Evolutionary conservation across 306 rosid genomes (phyloP), one percentile per base, ranked within the genome.

Genomic region (Inga oerstediana): DNA sequence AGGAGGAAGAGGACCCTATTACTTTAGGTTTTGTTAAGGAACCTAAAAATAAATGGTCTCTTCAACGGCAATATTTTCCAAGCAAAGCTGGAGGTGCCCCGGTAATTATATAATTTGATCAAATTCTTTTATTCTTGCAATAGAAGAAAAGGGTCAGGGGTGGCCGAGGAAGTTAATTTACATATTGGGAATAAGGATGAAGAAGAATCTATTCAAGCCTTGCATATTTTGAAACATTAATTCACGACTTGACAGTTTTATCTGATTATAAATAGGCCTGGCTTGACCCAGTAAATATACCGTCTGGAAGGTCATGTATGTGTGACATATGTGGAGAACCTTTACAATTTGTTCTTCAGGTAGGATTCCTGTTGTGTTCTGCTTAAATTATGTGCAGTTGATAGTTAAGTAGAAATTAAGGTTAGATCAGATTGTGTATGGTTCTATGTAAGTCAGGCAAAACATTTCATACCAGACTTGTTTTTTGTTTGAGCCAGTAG

Each of bases 341-440:
- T 79, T 86, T 92, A 77, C 92, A 87, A 37, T 93, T 92, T 77
- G 65, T 93, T 85, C 95, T 95, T 78, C 98, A 95, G 98, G 98
- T 93, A 86, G 8, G 2, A 44, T 72, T 72, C 58, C 30, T 4
- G 32, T 44, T 4, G 4, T 8, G 14, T 81, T 56, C 49, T 72
- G 85, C 39, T 74, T 24, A 65, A 72, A 37, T 39, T 27, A 27
- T 27, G 30, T 27, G 30, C 30, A 27, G 30, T 27, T 27, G 30
- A 27, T 27, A 27, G 30, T 27, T 27, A 0, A 27, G 30, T 27
- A 27, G 30, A 27, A 27, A 27, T 27, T 39, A 1, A 39, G 43
- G 43, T 78, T 69, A 75, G 56, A 46, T 14, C 66, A 6, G 78
- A 61, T 27, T 27, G 30, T 27, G 30, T 27, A 27, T 27, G 30